phyloP scores from a whole-genome alignment of 179 eudicot species.

The Silene noctiflora region DNA sequence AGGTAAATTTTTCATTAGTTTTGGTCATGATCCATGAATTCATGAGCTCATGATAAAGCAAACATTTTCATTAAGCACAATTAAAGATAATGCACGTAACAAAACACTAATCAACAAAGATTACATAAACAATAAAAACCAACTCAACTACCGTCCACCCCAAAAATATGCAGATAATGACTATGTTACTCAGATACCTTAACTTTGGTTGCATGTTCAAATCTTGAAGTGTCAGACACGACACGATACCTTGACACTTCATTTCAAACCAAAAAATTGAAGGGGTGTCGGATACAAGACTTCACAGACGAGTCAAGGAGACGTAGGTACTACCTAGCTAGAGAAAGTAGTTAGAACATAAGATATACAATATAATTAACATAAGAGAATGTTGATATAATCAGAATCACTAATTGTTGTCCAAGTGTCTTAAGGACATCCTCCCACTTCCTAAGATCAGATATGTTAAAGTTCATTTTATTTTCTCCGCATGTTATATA shows the following conservation, averaged over 20 bases:
- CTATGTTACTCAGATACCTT: too few species aligned
- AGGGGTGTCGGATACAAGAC: too few species aligned
- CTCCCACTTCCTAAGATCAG: not conserved
- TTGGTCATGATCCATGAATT: not conserved
- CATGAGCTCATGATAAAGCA: too few species aligned
- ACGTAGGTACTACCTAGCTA: too few species aligned
- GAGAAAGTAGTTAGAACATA: too few species aligned
- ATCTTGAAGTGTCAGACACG: too few species aligned
- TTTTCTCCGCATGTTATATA: slow-evolving; percentile 29
- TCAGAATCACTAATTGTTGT: slow-evolving; percentile 4
- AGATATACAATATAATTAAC: too few species aligned
- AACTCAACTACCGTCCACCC: slow-evolving; percentile 15
- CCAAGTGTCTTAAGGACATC: slow-evolving; percentile 21
- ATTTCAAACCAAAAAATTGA: too few species aligned
- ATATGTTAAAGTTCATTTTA: not conserved
- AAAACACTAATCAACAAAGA: not conserved
- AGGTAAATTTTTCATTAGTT: not conserved
- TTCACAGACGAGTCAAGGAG: too few species aligned
- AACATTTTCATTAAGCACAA: too few species aligned
- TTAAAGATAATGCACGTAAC: not conserved
- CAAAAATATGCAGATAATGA: not conserved
- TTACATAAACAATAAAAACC: slow-evolving; percentile 6
- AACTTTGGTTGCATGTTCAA: too few species aligned
- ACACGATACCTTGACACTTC: too few species aligned
- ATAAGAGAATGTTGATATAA: not conserved